These are phyloP conservation scores for Penicillium dipodomyicola DNA, from an alignment of 495 filamentous ascomycete species.

Conservation along the genomic window DNA sequence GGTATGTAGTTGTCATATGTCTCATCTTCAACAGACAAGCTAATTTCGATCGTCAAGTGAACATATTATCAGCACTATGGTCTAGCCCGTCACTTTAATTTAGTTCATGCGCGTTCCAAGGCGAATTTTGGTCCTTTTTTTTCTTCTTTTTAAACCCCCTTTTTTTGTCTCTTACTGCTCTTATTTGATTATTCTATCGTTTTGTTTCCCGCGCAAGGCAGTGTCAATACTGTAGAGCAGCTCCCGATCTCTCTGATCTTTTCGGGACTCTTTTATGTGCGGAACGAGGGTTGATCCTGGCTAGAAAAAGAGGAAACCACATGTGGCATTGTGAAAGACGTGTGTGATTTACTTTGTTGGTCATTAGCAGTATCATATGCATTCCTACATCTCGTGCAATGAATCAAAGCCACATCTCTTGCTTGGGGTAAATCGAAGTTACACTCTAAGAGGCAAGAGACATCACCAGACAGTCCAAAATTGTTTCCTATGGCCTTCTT, in stretches of 20 bases:
- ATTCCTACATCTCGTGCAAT: background rate
- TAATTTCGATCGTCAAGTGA: constrained; percentile 12
- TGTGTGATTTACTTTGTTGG: background rate
- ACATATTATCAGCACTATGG: background rate
- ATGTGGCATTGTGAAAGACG: background rate
- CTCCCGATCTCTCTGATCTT: background rate
- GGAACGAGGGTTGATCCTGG: background rate
- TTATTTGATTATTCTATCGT: constrained; percentile 1
- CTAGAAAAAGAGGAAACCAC: background rate
- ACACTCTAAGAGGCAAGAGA: background rate
- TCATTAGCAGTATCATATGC: background rate
- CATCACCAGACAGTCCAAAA: background rate
- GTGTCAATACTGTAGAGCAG: constrained; percentile 7
- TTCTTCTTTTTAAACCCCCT: background rate
- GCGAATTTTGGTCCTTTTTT: constrained; percentile 22
- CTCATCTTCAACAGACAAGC: background rate
- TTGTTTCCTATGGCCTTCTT: background rate
- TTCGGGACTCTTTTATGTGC: background rate
- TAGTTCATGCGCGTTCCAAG: constrained; percentile 16
- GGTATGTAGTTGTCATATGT: constrained; percentile 50
- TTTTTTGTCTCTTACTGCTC: constrained; percentile 1
- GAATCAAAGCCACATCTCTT: background rate
- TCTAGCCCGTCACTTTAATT: constrained; percentile 22
- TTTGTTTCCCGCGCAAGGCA: constrained; percentile 9
- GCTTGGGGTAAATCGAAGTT: background rate